Evolutionary conservation across 345 rosid species (phyloP).

Genomic region (Passiflora organensis): DNA sequence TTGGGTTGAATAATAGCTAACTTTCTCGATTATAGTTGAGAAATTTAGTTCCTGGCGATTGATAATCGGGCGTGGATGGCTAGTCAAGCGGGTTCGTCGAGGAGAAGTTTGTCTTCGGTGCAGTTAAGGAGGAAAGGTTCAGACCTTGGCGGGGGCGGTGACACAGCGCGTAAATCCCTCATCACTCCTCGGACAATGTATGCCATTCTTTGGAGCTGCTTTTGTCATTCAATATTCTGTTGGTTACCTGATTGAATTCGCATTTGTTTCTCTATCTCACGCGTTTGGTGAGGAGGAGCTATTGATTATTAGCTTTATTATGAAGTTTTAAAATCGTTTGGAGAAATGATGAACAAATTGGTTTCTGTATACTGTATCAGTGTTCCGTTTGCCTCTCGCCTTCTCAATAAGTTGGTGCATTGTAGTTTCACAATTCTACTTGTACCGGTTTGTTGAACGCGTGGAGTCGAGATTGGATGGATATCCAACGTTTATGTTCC

Average conservation of each 20-base stretch:
- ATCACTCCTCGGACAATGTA: constrained; percentile 63
- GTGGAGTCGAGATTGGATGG: no score
- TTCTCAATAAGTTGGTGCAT: no score
- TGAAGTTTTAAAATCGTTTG: background rate
- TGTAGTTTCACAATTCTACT: no score
- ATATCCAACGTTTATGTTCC: no score
- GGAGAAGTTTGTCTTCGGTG: constrained; percentile 52
- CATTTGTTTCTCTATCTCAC: background rate
- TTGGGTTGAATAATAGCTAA: no score
- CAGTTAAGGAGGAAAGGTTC: constrained; percentile 49
- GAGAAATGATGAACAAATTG: no score
- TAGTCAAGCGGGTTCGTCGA: constrained; percentile 64
- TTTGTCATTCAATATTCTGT: background rate
- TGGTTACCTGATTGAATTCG: background rate
- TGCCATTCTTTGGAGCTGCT: background rate
- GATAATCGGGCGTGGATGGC: no score
- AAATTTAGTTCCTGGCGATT: background rate
- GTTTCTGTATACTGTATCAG: no score
- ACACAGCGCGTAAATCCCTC: constrained; percentile 52
- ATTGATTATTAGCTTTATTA: background rate
- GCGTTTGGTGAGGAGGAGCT: no score
- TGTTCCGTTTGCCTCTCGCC: no score
- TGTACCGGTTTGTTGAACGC: no score
- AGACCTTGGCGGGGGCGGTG: constrained; percentile 45
- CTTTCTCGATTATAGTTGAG: no score